phyloP scores from a whole-genome alignment of 371 early-diverging fungal species.

The Mortierella sp. region DNA sequence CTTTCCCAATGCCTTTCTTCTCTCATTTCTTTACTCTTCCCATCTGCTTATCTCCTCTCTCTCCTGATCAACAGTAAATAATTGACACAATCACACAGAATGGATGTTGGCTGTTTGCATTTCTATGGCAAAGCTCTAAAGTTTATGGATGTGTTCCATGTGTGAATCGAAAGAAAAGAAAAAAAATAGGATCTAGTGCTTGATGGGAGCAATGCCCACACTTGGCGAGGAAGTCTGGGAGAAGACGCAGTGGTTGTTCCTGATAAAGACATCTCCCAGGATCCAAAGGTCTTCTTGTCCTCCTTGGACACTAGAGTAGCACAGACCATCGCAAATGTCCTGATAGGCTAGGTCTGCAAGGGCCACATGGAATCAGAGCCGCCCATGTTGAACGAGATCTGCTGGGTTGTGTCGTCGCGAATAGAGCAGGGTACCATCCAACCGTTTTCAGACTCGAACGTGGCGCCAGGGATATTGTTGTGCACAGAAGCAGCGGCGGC shows the following conservation, averaged over 20 bases:
- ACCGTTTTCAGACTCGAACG: slow-evolving; percentile 25
- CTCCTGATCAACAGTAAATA: too few species aligned
- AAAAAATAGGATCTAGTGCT: not conserved
- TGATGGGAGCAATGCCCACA: slow-evolving; percentile 38
- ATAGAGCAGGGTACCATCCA: slow-evolving; percentile 40
- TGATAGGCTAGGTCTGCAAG: slow-evolving; percentile 41
- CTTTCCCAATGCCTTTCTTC: not conserved
- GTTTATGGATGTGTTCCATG: not conserved
- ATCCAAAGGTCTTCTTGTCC: slow-evolving; percentile 30
- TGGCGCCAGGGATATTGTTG: slow-evolving; percentile 18
- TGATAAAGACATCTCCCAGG: slow-evolving; percentile 60
- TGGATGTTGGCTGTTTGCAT: too few species aligned
- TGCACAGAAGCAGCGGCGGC: slow-evolving; percentile 31
- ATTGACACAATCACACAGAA: too few species aligned
- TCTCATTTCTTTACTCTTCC: too few species aligned
- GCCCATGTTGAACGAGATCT: slow-evolving; percentile 33
- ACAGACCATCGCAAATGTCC: slow-evolving; percentile 27
- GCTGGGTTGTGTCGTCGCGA: slow-evolving; percentile 12
- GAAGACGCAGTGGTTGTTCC: slow-evolving; percentile 60
- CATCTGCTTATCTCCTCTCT: too few species aligned
- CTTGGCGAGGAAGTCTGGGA: slow-evolving; percentile 24
- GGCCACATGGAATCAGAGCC: slow-evolving; percentile 31
- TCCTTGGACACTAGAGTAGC: slow-evolving; percentile 32
- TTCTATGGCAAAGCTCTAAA: too few species aligned
- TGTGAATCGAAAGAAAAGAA: not conserved